phyloP scores from a whole-genome alignment of 2,329 filamentous ascomycete genomes.

The Talaromyces pinophilus region DNA sequence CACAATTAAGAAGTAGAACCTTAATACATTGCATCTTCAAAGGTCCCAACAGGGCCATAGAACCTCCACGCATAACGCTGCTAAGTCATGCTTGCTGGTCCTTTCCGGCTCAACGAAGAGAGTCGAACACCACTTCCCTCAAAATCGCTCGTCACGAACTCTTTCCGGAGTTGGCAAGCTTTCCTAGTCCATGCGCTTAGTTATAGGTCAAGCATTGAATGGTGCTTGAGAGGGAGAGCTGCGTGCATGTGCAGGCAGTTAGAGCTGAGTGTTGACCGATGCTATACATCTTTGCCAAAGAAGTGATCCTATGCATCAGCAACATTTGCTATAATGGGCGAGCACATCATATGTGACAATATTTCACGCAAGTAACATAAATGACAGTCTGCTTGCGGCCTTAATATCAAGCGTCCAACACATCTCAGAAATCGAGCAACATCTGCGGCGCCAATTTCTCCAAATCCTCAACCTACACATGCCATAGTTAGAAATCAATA shows the following conservation, averaged over 20 bases:
- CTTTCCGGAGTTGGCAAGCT: neutral
- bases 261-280: neutral
- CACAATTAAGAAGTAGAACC: neutral
- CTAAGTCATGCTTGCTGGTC: neutral
- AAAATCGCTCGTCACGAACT: neutral
- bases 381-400: too few species aligned
- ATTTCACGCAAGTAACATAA: too few species aligned
- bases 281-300: neutral
- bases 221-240: neutral
- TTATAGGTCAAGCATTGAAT: neutral
- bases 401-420: neutral
- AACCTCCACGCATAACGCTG: neutral
- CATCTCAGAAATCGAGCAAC: constrained; percentile 72
- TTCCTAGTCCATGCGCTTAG: neutral
- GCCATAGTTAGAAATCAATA: neutral
- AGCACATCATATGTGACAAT: too few species aligned
- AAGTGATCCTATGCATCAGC: neutral
- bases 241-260: neutral
- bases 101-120: neutral
- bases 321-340: too few species aligned
- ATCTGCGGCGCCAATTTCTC: constrained; percentile 85
- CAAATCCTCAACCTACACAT: constrained; percentile 73
- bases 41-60: neutral
- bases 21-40: neutral
- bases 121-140: neutral